These are phyloP conservation scores for Exophiala spinifera DNA, from an alignment of 2,329 filamentous ascomycete genomes.

Conservation along the genomic window DNA sequence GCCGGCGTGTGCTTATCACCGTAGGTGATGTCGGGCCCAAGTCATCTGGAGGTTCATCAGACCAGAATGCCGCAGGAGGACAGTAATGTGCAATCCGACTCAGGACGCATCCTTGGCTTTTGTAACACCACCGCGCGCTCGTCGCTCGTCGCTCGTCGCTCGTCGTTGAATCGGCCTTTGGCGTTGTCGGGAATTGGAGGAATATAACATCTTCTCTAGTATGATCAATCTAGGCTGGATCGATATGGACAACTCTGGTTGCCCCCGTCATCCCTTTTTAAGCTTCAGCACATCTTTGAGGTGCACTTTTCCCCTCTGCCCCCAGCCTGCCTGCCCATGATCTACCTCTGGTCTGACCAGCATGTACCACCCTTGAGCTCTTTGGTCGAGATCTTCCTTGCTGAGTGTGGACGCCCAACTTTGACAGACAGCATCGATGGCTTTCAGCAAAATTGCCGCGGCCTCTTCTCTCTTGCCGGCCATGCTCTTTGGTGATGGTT, in stretches of 20 bases:
- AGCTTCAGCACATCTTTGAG: slow-evolving; percentile 64
- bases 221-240: neutral
- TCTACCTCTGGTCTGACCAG: slow-evolving; percentile 73
- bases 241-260: neutral
- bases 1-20: slow-evolving; percentile 4
- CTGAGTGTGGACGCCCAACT: slow-evolving; percentile 69
- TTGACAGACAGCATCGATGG: slow-evolving; percentile 66
- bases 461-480: slow-evolving; percentile 66
- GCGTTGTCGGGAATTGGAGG: neutral
- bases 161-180: neutral
- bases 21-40: slow-evolving; percentile 25
- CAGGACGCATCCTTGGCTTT: neutral
- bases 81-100: neutral
- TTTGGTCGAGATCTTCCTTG: slow-evolving; percentile 65
- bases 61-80: slow-evolving; percentile 1
- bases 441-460: slow-evolving; percentile 65
- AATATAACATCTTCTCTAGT: neutral
- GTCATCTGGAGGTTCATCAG: slow-evolving; percentile 3
- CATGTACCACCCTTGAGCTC: slow-evolving; percentile 80
- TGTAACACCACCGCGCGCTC: neutral
- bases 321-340: slow-evolving; percentile 73
- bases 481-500: slow-evolving; percentile 54
- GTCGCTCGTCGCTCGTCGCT: no score
- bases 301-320: slow-evolving; percentile 69
- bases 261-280: slow-evolving; percentile 38